Percentiles rank a stretch among this genome's conserved stretches.
phyloP scores from a whole-genome alignment of 352 stramenopile species.

The Halophytophthora polymorphica region DNA sequence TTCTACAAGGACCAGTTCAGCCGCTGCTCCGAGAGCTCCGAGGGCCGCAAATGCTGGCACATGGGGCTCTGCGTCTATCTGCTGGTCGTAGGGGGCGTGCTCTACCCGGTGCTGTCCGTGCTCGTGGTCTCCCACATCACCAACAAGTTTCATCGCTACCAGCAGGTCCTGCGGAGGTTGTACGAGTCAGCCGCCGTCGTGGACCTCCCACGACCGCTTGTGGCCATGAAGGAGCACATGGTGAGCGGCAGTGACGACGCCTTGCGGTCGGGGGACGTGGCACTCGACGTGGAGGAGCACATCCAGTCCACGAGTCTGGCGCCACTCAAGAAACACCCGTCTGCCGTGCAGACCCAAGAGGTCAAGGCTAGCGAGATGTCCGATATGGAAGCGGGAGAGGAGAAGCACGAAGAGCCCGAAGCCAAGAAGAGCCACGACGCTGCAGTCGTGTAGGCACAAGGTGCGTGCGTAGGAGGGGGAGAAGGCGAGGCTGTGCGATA shows the following conservation, averaged over 20 bases:
- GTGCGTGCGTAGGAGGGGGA: too few relatives aligned
- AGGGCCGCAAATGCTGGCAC: conserved; percentile 61
- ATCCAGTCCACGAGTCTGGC: conserved; percentile 26
- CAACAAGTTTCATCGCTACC: conserved; percentile 61
- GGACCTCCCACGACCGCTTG: conserved; percentile 30
- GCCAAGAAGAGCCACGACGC: conserved; percentile 1
- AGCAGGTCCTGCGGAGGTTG: conserved; percentile 37
- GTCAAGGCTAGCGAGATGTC: conserved; percentile 28
- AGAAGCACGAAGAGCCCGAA: conserved; percentile 22
- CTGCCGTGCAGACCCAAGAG: conserved; percentile 31
- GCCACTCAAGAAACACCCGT: conserved; percentile 42
- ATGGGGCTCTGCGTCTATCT: conserved; percentile 68
- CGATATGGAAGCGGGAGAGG: conserved; percentile 36
- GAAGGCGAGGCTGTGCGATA: too few relatives aligned
- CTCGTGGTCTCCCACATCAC: conserved; percentile 54
- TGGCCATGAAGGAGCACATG: conserved; percentile 41
- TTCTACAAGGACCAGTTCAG: conserved; percentile 84
- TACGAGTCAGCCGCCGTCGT: conserved; percentile 57
- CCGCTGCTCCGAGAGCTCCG: conserved; percentile 58
- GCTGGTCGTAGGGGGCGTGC: conserved; percentile 37
- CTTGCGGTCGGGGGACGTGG: conserved; percentile 25
- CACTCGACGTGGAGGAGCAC: conserved; percentile 34
- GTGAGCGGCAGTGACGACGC: conserved; percentile 25
- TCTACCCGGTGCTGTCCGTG: conserved; percentile 64
- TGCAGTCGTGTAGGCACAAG: too few relatives aligned